Evolutionary conservation across 768 basidiomycete species (phyloP), one percentile per base, ranked within the genome.

Genomic region (Serendipita vermifera): DNA sequence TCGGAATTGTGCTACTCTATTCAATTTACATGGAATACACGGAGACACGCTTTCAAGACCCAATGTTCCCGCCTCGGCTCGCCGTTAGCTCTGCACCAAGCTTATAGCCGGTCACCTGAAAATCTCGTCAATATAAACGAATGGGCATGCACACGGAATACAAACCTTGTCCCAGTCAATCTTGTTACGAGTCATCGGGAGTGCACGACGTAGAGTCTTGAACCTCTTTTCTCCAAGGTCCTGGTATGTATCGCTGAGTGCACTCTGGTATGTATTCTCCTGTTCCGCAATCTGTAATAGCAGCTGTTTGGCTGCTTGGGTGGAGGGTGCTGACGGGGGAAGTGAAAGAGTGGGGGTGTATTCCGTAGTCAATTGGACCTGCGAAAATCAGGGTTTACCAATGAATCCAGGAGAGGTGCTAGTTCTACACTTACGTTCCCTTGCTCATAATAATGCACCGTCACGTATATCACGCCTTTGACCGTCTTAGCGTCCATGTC

Each of bases 381-480:
- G 61, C 13, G 38, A 14, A 41, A 15, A n/a, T 17, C 27, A 15
- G 32, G 46, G 11, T 27, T 26, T 26, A 26, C 9, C 2, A 22
- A 39, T 22, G 15, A 7, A n/a, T n/a, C n/a, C 51, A 20, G 6
- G 20, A 20, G 4, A 43, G 38, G 13, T 20, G 29, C 31, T 33
- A 11, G 5, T 11, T 22, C n/a, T n/a, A 26, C 3, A 62, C 81
- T 53, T 56, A 93, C 90, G 66, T 93, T 94, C 62, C 94, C 94
- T 66, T 96, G 90, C 67, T 99, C 96, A 64, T 93, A 98, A 65
- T 98, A 98, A 68, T 99, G 96, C 11, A 97, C 83, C 63, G 91
- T 87, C 39, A 87, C 77, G 5, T 83, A 72, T 14, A 96, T 79
- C 62, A 73, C 78, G 0, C 91, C 92, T n/a, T 70, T 68, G 3